phyloP scores from a whole-genome alignment of 1,139 yeast species.

The Yamadazyma blattariae region DNA sequence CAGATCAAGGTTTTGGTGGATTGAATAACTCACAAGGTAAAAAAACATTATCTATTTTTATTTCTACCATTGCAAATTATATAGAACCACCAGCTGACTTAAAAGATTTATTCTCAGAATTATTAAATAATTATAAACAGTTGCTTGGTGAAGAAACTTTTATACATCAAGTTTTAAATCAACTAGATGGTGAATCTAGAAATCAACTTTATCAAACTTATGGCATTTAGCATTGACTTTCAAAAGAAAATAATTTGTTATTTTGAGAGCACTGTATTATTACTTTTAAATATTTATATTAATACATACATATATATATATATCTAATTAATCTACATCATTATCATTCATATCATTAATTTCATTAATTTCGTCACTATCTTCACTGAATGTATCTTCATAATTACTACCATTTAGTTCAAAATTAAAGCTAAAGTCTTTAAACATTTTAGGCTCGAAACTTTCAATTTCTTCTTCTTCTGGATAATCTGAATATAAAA shows the following conservation, averaged over 20 bases:
- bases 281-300: neutral
- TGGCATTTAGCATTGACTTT: conserved; percentile 13
- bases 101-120: conserved; percentile 40
- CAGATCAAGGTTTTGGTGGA: conserved; percentile 57
- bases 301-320: neutral
- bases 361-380: conserved; percentile 4
- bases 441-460: too few relatives aligned
- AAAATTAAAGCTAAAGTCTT: neutral
- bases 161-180: conserved; percentile 28
- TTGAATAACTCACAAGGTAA: conserved; percentile 44
- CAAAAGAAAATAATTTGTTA: neutral
- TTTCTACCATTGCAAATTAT: conserved; percentile 66
- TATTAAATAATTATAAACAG: conserved; percentile 45
- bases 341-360: conserved; percentile 7
- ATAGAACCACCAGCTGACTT: conserved; percentile 48
- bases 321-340: conserved; percentile 5
- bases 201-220: conserved; percentile 16
- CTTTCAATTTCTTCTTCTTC: too few relatives aligned
- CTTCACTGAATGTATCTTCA: neutral
- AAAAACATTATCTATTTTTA: conserved; percentile 51
- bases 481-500: conserved; percentile 43
- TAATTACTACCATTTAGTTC: neutral
- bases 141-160: conserved; percentile 45
- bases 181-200: conserved; percentile 31
- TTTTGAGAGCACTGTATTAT: neutral